Evolutionary conservation across 495 filamentous ascomycete genomes (phyloP).

Genomic region (Hypoxylon perforatum): DNA sequence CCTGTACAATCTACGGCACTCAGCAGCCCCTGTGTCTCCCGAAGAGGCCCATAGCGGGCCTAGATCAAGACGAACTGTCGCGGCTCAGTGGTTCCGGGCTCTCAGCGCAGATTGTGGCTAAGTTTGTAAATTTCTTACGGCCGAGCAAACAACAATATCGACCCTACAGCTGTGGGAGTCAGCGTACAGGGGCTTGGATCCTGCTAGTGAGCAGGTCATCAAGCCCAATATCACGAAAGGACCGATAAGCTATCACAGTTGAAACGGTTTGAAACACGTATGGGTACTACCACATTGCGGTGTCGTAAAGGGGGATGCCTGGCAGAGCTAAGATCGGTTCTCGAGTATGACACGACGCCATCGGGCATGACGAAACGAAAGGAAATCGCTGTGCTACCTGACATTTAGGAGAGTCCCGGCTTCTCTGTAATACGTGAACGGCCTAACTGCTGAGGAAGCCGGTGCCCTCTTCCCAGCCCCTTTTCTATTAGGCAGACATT

Average conservation of each 20-base stretch:
- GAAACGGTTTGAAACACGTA: conserved; percentile 44
- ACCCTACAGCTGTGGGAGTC: conserved; percentile 15
- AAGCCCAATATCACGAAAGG: conserved; percentile 29
- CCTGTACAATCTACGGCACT: conserved; percentile 41
- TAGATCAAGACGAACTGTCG: conserved; percentile 37
- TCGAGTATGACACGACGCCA: conserved; percentile 42
- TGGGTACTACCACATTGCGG: conserved; percentile 35
- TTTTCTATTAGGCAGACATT: not conserved
- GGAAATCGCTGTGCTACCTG: conserved; percentile 42
- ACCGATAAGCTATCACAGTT: conserved; percentile 39
- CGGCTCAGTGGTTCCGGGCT: conserved; percentile 19
- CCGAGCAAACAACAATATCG: conserved; percentile 38
- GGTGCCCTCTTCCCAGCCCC: not conserved
- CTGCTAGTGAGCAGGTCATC: conserved; percentile 6
- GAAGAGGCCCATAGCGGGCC: conserved; percentile 28
- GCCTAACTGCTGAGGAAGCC: conserved; percentile 5
- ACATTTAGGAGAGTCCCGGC: conserved; percentile 33
- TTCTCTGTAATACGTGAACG: conserved; percentile 28
- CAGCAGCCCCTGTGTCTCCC: conserved; percentile 39
- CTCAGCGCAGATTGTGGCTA: conserved; percentile 26
- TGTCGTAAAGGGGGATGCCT: conserved; percentile 31
- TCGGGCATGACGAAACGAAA: conserved; percentile 46
- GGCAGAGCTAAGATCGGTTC: conserved; percentile 19
- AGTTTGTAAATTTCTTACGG: conserved; percentile 40
- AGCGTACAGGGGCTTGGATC: conserved; percentile 8